Evolutionary conservation across 2,329 filamentous ascomycete genomes (phyloP).

Genomic region (Eurotiales sp.): DNA sequence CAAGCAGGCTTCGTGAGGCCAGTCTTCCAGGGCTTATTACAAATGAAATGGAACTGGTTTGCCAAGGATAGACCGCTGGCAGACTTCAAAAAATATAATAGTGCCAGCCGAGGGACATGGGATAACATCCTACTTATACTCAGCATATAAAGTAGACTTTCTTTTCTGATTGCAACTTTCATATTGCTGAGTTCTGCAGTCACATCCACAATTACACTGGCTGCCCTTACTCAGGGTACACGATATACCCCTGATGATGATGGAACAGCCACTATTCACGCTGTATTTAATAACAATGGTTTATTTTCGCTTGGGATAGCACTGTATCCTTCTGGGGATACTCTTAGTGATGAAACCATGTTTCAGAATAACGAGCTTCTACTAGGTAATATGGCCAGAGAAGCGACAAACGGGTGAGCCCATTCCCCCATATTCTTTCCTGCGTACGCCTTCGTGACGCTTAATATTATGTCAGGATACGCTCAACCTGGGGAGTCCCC

Average conservation of each 20-base stretch:
- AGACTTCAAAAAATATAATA: conserved; percentile 1
- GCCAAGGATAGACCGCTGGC: neutral
- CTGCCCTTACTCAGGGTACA: neutral
- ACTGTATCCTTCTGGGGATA: neutral
- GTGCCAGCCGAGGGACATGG: conserved; percentile 3
- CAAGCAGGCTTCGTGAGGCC: conserved; percentile 1
- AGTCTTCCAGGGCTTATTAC: conserved; percentile 2
- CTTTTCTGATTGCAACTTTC: neutral
- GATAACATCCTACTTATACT: neutral
- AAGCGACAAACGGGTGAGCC: neutral
- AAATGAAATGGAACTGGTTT: conserved; percentile 12
- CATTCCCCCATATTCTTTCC: neutral
- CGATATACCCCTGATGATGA: neutral
- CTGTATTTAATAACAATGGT: neutral
- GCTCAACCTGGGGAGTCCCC: neutral
- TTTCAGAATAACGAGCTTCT: neutral
- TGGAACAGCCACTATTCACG: neutral
- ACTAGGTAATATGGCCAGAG: neutral
- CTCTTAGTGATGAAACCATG: neutral
- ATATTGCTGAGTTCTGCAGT: neutral
- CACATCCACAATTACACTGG: conserved; percentile 6
- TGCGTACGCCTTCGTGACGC: neutral
- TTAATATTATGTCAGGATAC: neutral
- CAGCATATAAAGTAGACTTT: conserved; percentile 1
- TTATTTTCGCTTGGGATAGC: neutral